Base-by-base conservation (phyloP, 345 rosid species). In the Salix exigua region DNA sequence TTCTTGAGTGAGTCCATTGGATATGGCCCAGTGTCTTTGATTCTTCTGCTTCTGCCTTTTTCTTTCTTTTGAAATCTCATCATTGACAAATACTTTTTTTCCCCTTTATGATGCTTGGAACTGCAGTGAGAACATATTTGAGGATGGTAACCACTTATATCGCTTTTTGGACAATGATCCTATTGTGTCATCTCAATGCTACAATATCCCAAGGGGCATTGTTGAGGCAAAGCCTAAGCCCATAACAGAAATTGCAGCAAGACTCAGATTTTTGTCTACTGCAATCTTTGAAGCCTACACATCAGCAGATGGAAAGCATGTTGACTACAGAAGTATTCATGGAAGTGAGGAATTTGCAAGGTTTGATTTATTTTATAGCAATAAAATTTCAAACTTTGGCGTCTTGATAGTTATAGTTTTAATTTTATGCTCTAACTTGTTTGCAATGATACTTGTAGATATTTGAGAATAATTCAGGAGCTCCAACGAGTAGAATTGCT, bases 281-380 rank as follows among this genome's bases (percentile, higher is more conserved):
- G 93, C 90, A 28, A 91, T 94, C 50, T 87, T 86, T 74, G 98
- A 94, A 80, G 93, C 94, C 70, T 94, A 89, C 83, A 79, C 83
- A 77, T 91, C 93, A 1, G 87, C 80, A 67, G 93, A 91, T 87
- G 97, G 97, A 51, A 89, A 76, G 86, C 96, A 92, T 82, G 89
- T 94, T 40, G 94, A 94, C 83, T 94, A 94, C 69, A 87, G 89
- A 90, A 94, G 88, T 77, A 86, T 94, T 75, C 94, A 92, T 86
- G 98, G 96, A 70, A 94, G 97, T 76, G 98, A 92, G 86, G 97
- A 92, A 81, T 94, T 92, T 81, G 97, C 96, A 79, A 91, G 98
- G 98, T 94, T 40, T 73, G 84, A 55, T 64, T 46, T 51, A 8
- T 58, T 73, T 42, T 71, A 65, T n/a, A 51, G 51, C 21, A 68